These are phyloP conservation scores for Erysiphe neolycopersici DNA, from an alignment of 2,329 filamentous ascomycete species.

Conservation along the genomic window DNA sequence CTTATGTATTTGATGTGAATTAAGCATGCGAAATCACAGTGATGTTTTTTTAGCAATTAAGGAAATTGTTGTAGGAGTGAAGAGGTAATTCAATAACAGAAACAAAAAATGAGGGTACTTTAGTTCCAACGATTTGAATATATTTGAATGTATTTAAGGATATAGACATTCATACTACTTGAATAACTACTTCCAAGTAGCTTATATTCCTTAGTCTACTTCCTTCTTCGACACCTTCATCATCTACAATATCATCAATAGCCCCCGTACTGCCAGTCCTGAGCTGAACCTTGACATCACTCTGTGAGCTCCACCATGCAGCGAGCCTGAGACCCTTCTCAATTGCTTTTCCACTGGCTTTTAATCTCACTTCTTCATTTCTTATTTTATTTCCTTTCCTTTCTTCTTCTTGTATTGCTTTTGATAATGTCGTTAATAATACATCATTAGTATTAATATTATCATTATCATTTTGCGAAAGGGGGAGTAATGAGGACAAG, in stretches of 20 bases:
- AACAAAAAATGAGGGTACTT: no score
- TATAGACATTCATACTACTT: conserved; percentile 2
- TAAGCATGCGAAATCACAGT: no score
- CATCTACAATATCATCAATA: conserved; percentile 13
- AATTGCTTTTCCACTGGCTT: conserved; percentile 13
- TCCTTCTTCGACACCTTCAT: conserved; percentile 2
- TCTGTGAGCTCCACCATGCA: conserved; percentile 9
- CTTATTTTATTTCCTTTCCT: conserved; percentile 2
- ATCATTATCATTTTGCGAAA: neutral
- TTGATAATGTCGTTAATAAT: conserved; percentile 3
- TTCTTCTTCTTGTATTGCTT: conserved; percentile 1
- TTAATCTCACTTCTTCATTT: conserved; percentile 11
- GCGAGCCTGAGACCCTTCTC: conserved; percentile 10
- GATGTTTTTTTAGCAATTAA: no score
- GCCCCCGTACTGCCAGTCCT: conserved; percentile 13
- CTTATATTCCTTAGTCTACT: conserved; percentile 11
- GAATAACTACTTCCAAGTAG: conserved; percentile 11
- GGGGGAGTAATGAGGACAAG: neutral
- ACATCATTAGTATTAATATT: conserved; percentile 1
- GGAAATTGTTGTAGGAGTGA: no score
- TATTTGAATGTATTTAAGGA: neutral
- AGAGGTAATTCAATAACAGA: no score
- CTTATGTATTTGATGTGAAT: no score
- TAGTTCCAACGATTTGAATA: no score
- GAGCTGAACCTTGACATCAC: conserved; percentile 9